These are phyloP conservation scores for Ophiosphaerella narmari DNA, from an alignment of 2,329 filamentous ascomycete genomes.

Conservation along the genomic window DNA sequence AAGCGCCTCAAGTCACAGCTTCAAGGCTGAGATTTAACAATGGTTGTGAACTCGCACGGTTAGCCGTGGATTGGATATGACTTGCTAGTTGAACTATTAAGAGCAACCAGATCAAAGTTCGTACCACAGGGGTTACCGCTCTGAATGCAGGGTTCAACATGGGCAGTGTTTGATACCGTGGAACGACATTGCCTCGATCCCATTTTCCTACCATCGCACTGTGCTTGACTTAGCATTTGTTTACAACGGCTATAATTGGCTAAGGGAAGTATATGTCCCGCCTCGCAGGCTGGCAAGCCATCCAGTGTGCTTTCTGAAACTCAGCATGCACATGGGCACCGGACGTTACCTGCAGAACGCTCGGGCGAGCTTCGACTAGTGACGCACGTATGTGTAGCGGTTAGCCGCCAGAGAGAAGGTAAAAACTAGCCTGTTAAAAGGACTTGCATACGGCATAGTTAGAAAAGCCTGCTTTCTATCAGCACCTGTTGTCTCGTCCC, in stretches of 20 bases:
- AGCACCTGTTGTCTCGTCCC: constrained; percentile 6
- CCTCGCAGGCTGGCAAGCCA: constrained; percentile 27
- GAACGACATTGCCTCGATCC: constrained; percentile 41
- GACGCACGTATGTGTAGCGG: constrained; percentile 30
- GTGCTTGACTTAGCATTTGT: constrained; percentile 21
- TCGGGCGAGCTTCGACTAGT: constrained; percentile 36
- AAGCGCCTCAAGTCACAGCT: neutral
- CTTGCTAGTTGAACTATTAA: constrained; percentile 10
- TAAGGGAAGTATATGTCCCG: constrained; percentile 23
- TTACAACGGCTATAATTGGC: constrained; percentile 24
- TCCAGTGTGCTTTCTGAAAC: constrained; percentile 32
- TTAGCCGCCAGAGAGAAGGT: constrained; percentile 26
- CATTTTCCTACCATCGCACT: constrained; percentile 29
- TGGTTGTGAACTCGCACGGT: constrained; percentile 5
- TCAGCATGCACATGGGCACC: constrained; percentile 32
- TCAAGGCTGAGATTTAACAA: neutral
- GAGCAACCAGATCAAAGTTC: constrained; percentile 14
- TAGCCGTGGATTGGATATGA: constrained; percentile 19
- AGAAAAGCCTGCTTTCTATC: constrained; percentile 14
- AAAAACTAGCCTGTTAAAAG: constrained; percentile 21
- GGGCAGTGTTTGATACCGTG: constrained; percentile 41
- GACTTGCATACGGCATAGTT: constrained; percentile 19
- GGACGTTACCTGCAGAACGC: constrained; percentile 34
- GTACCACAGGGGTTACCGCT: constrained; percentile 12
- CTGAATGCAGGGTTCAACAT: constrained; percentile 33